Percentiles rank a stretch among this genome's conserved stretches.
Evolutionary conservation across 2,329 filamentous ascomycete species (phyloP).

Genomic region (Ophiosphaerella narmari): DNA sequence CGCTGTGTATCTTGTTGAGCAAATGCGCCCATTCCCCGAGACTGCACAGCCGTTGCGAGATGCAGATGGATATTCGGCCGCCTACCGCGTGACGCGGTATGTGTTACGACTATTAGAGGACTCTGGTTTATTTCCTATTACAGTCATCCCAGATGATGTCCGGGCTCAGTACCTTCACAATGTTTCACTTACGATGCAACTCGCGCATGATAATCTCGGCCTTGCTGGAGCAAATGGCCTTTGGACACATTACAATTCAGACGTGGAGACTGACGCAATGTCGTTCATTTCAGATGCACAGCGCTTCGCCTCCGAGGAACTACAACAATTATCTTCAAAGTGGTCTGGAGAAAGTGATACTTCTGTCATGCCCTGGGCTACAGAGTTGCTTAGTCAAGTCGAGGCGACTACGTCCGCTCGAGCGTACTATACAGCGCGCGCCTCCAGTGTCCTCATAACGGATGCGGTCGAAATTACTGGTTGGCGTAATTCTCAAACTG

Average conservation of each 20-base stretch:
- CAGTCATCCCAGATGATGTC: constrained; percentile 30
- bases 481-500: constrained; percentile 42
- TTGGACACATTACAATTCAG: constrained; percentile 53
- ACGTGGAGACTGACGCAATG: constrained; percentile 58
- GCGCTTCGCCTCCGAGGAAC: constrained; percentile 52
- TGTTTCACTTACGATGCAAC: constrained; percentile 59
- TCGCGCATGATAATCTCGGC: constrained; percentile 65
- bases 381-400: constrained; percentile 26
- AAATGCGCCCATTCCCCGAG: constrained; percentile 20
- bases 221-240: constrained; percentile 61
- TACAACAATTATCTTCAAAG: constrained; percentile 24
- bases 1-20: constrained; percentile 65
- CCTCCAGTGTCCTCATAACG: constrained; percentile 43
- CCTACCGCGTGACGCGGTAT: constrained; percentile 77
- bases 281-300: constrained; percentile 59
- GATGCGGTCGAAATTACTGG: constrained; percentile 51
- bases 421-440: constrained; percentile 51
- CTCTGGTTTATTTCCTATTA: constrained; percentile 43
- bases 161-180: constrained; percentile 50
- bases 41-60: constrained; percentile 60
- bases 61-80: constrained; percentile 69
- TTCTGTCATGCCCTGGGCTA: constrained; percentile 33
- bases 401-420: constrained; percentile 25
- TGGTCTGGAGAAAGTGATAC: constrained; percentile 19
- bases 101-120: constrained; percentile 62